Evolutionary conservation across 495 filamentous ascomycete species (phyloP).

Genomic region (Penicillium chermesinum): DNA sequence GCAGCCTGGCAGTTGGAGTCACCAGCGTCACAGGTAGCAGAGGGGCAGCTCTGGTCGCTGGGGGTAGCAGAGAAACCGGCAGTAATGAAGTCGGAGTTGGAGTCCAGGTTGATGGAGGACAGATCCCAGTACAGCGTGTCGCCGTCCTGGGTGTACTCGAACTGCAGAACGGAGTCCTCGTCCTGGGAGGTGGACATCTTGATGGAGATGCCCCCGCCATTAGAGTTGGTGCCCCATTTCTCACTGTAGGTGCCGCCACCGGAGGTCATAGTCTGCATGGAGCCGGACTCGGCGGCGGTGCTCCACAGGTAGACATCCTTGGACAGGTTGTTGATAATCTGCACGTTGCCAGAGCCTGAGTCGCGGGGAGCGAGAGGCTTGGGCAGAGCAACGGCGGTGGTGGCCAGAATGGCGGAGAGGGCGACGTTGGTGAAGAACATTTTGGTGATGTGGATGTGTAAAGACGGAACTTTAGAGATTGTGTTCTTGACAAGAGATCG

Average conservation of each 20-base stretch:
- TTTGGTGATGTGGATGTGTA: slow-evolving; percentile 2
- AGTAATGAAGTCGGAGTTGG: slow-evolving; percentile 17
- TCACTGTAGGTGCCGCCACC: slow-evolving; percentile 34
- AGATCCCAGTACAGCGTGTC: slow-evolving; percentile 29
- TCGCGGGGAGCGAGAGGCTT: not conserved
- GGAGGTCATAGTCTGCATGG: slow-evolving; percentile 37
- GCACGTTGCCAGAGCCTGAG: slow-evolving; percentile 16
- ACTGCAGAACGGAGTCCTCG: slow-evolving; percentile 39
- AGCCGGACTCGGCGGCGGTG: slow-evolving; percentile 29
- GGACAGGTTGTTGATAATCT: slow-evolving; percentile 36
- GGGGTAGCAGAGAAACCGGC: slow-evolving; percentile 16
- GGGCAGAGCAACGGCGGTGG: slow-evolving; percentile 19
- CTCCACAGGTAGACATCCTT: slow-evolving; percentile 40
- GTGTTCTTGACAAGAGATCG: slow-evolving; percentile 19
- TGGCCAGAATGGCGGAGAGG: slow-evolving; percentile 21
- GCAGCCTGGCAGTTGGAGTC: slow-evolving; percentile 23
- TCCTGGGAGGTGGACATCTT: slow-evolving; percentile 36
- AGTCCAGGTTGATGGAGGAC: slow-evolving; percentile 30
- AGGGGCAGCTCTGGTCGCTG: slow-evolving; percentile 21
- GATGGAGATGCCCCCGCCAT: slow-evolving; percentile 44
- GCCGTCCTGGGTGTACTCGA: slow-evolving; percentile 23
- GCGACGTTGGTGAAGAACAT: slow-evolving; percentile 22
- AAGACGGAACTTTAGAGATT: slow-evolving; percentile 10
- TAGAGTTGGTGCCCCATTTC: slow-evolving; percentile 33
- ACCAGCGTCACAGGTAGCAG: slow-evolving; percentile 23